phyloP scores from a whole-genome alignment of 2,329 filamentous ascomycete genomes.

The Tolypocladium ophioglossoides region DNA sequence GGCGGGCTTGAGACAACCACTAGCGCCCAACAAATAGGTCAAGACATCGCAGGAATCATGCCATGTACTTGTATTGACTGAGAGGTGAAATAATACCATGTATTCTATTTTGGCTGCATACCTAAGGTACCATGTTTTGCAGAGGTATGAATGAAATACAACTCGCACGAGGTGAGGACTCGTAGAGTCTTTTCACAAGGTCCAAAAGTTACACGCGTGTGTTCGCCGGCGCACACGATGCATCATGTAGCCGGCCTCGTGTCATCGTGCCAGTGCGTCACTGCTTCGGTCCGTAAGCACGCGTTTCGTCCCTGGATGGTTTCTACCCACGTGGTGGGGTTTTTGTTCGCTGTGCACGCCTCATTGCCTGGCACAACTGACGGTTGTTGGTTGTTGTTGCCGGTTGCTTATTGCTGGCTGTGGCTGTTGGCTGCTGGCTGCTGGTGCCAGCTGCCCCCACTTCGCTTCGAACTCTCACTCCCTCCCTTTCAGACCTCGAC shows the following conservation, averaged over 20 bases:
- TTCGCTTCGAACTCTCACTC: not conserved
- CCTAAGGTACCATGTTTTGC: not conserved
- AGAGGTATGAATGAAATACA: not conserved
- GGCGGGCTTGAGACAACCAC: conserved; percentile 15
- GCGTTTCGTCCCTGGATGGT: not conserved
- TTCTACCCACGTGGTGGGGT: not conserved
- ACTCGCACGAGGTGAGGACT: not conserved
- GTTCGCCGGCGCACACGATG: not conserved
- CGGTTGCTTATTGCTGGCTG: too few relatives aligned
- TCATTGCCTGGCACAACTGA: too few relatives aligned
- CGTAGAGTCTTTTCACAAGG: not conserved
- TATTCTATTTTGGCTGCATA: not conserved
- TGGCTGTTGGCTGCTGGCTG: not conserved
- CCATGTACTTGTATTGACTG: not conserved
- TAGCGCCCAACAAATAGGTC: not conserved
- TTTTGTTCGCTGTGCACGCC: not conserved
- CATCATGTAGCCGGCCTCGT: not conserved
- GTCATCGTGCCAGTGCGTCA: not conserved
- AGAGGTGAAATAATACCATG: not conserved
- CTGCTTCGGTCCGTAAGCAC: too few relatives aligned
- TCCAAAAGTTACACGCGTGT: not conserved
- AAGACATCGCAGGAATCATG: not conserved
- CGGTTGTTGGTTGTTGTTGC: too few relatives aligned
- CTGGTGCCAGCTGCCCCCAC: not conserved
- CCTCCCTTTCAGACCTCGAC: not conserved